Conservation (phyloP, 768 basidiomycete species). For the Termitomyces titanicus region DNA sequence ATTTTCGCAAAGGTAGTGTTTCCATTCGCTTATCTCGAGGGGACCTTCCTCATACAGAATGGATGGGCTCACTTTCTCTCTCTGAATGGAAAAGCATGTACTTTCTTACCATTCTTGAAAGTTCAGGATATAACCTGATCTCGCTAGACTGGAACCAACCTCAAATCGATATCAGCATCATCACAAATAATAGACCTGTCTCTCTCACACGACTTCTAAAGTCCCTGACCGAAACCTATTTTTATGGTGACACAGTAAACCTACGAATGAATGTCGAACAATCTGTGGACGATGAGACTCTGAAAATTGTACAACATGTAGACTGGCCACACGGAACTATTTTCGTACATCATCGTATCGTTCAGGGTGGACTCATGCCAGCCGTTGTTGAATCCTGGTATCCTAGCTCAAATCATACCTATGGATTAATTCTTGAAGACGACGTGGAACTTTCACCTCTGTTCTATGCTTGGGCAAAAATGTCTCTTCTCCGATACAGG, state of each 20-base stretch:
- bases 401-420: slow-evolving; percentile 65
- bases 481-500: slow-evolving; percentile 76
- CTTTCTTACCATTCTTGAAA: slow-evolving; percentile 3
- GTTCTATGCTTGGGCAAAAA: slow-evolving; percentile 84
- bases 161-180: slow-evolving; percentile 64
- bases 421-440: slow-evolving; percentile 81
- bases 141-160: slow-evolving; percentile 73
- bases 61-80: slow-evolving; percentile 59
- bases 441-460: slow-evolving; percentile 83
- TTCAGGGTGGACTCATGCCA: slow-evolving; percentile 77
- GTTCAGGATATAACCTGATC: slow-evolving; percentile 13
- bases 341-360: slow-evolving; percentile 65
- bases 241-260: slow-evolving; percentile 65
- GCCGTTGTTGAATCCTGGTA: slow-evolving; percentile 92
- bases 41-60: slow-evolving; percentile 51
- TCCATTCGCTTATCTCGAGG: slow-evolving; percentile 40
- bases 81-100: slow-evolving; percentile 54
- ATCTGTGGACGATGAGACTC: slow-evolving; percentile 61
- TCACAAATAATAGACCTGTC: slow-evolving; percentile 71
- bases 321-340: slow-evolving; percentile 60
- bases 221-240: slow-evolving; percentile 55
- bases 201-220: slow-evolving; percentile 66
- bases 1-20: slow-evolving; percentile 22
- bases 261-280: slow-evolving; percentile 76
- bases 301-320: slow-evolving; percentile 44